Base-by-base conservation (phyloP, 192 early-diverging fungal genomes). In the Linnemannia elongata region DNA sequence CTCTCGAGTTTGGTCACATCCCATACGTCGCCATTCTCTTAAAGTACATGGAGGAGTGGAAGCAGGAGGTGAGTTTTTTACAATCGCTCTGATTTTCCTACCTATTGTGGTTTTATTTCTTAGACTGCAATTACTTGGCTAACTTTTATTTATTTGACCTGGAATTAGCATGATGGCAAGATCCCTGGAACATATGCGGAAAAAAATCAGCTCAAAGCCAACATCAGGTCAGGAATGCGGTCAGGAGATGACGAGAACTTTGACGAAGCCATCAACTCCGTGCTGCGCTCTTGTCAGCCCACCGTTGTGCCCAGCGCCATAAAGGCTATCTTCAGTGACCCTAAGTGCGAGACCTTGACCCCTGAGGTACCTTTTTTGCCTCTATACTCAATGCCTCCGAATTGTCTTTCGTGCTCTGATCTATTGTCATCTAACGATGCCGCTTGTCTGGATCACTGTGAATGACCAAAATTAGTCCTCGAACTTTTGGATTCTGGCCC, bases 241-340 rank as follows among this genome's bases (percentile, higher is more conserved):
- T 92, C 92, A 72, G 49, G 88, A 10, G 96, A 94, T 71, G 94
- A 96, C 75, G 96, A 98, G 79, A 99, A 99, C 81, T 97, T 98
- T 88, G 93, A 94, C 12, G 97, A 99, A 88, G 98, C 98, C 1
- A 83, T 91, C 10, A 88, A 90, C n/a, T 90, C 92, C 33, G 92
- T 93, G 18, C 92, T 93, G 88, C 89, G 92, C 74, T 93, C 93
- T n/a, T 93, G 91, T 83, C 90, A 85, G 73, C 80, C 88, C 55
- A 94, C 91, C 13, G 88, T 72, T 42, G 91, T 95, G 3, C 89
- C 93, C 24, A 75, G 70, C 27, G 39, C 88, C 15, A 84, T 95
- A 45, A 82, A 88, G 27, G 60, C 76, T 7, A 89, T 96, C n/a
- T 90, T 95, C 78, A 81, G 91, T 12, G 92, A 95, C 78, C 70